A percentile compares a stretch with the other conserved stretches of the same genome.
Evolutionary conservation across 345 rosid genomes (phyloP).

Genomic region (Microthlaspi erraticum): DNA sequence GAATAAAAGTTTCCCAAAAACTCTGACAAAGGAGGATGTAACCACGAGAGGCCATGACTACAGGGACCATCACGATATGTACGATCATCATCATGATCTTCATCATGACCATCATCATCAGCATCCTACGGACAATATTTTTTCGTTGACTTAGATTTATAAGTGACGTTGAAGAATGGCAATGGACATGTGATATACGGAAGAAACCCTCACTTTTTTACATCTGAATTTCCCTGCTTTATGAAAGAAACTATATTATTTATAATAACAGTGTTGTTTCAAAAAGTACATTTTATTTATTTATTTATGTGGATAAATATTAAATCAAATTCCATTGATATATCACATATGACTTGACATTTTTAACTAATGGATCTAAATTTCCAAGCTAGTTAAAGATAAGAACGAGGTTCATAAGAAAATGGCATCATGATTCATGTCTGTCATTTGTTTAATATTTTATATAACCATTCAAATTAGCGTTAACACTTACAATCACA

Average conservation of each 20-base stretch:
- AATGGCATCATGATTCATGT: neutral
- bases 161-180: slow-evolving; percentile 46
- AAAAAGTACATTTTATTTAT: neutral
- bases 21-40: slow-evolving; percentile 38
- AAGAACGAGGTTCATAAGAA: neutral
- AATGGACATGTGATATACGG: slow-evolving; percentile 43
- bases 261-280: neutral
- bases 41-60: slow-evolving; percentile 40
- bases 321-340: neutral
- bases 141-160: slow-evolving; percentile 42
- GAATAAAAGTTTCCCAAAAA: slow-evolving; percentile 21
- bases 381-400: neutral
- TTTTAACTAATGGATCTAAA: neutral
- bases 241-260: slow-evolving; percentile 24
- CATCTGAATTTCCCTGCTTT: slow-evolving; percentile 39
- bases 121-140: slow-evolving; percentile 45
- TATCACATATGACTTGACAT: neutral
- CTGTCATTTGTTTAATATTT: neutral
- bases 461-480: neutral
- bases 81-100: slow-evolving; percentile 31
- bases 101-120: slow-evolving; percentile 30
- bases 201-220: slow-evolving; percentile 41
- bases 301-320: neutral
- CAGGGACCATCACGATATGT: slow-evolving; percentile 41
- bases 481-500: neutral